A percentile compares a stretch with the other conserved stretches of the same genome.
Evolutionary conservation across 75 land plant genomes (phyloP).

Genomic region (Cunninghamia lanceolata): DNA sequence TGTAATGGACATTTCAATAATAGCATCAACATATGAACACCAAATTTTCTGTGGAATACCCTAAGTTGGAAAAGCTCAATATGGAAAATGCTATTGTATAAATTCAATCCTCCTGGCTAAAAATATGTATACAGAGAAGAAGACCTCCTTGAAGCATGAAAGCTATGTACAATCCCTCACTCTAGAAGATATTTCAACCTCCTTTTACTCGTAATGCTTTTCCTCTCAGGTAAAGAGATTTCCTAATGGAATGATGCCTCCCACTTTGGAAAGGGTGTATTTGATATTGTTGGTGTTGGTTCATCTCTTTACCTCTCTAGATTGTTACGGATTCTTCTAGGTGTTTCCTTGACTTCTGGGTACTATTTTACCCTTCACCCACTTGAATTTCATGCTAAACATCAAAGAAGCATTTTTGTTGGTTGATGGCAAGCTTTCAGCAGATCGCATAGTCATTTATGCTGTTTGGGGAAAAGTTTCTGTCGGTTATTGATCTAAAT

Average conservation of each 20-base stretch:
- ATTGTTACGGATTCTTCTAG: neutral
- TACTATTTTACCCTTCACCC: neutral
- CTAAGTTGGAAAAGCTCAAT: neutral
- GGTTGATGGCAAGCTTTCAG: neutral
- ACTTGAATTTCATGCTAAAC: neutral
- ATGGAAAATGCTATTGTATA: neutral
- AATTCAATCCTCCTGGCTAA: no score
- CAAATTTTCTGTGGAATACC: neutral
- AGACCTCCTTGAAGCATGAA: neutral
- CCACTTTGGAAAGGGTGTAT: neutral
- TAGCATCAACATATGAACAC: neutral
- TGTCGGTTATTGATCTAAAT: neutral
- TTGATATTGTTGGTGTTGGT: neutral
- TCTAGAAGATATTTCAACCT: no score
- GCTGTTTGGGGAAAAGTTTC: neutral
- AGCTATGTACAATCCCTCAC: neutral
- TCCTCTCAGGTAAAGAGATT: neutral
- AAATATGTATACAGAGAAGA: no score
- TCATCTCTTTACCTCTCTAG: neutral
- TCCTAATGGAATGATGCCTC: neutral
- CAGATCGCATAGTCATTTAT: neutral
- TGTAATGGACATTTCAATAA: neutral
- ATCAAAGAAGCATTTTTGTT: neutral
- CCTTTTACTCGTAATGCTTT: neutral
- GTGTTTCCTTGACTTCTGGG: neutral